These are phyloP conservation scores for Trichosanthes truncata DNA, from an alignment of 306 rosid species.

Conservation along the genomic window DNA sequence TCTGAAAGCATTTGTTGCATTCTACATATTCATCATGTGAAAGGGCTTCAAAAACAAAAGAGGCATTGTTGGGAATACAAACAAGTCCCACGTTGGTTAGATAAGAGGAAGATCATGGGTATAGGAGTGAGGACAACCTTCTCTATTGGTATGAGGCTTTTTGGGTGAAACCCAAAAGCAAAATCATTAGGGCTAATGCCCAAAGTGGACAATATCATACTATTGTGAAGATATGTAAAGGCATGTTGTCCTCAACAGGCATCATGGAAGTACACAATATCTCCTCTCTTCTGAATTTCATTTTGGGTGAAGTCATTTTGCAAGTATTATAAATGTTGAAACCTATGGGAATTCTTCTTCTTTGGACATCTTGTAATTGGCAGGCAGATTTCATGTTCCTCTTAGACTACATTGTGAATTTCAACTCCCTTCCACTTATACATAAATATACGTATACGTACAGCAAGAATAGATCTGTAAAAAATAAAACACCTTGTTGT, in stretches of 20 bases:
- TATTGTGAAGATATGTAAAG: no score
- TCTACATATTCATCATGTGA: not conserved
- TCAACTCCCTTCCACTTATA: not conserved
- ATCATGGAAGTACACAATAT: not conserved
- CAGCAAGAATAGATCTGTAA: not conserved
- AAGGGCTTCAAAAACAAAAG: not conserved
- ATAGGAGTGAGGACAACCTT: no score
- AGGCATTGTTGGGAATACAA: not conserved
- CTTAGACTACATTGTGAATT: not conserved
- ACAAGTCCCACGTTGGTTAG: no score
- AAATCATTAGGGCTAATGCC: no score
- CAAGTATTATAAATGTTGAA: not conserved
- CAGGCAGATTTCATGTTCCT: not conserved
- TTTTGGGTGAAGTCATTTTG: not conserved
- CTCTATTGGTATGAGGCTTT: no score
- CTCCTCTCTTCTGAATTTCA: not conserved
- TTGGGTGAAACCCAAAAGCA: no score
- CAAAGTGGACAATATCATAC: no score
- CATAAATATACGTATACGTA: not conserved
- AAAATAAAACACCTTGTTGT: constrained; percentile 52
- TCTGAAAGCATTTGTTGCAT: not conserved
- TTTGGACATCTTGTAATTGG: not conserved
- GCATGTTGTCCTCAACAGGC: no score
- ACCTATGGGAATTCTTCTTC: not conserved
- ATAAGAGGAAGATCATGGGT: no score